Evolutionary conservation across 2,329 filamentous ascomycete genomes (phyloP).

Genomic region (Penicillium sp.): DNA sequence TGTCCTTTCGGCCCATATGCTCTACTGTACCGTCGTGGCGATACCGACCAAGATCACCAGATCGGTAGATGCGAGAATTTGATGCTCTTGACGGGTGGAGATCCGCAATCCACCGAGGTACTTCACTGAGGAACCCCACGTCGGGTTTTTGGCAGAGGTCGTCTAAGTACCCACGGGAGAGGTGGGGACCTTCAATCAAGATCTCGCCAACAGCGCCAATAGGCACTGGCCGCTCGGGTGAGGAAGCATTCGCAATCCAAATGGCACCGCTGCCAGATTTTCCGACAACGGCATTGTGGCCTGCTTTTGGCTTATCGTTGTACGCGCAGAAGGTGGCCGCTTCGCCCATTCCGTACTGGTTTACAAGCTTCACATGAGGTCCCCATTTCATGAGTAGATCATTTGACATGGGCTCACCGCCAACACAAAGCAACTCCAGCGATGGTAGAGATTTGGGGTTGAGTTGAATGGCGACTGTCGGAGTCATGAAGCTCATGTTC

Average conservation of each 20-base stretch:
- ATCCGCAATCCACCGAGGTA: conserved; percentile 16
- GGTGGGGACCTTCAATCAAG: conserved; percentile 29
- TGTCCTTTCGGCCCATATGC: conserved; percentile 30
- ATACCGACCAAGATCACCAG: conserved; percentile 27
- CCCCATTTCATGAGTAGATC: conserved; percentile 23
- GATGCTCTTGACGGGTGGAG: conserved; percentile 9
- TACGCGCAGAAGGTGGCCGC: conserved; percentile 25
- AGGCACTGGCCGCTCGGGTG: conserved; percentile 21
- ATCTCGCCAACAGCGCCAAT: conserved; percentile 32
- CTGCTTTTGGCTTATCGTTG: conserved; percentile 18
- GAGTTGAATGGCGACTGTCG: conserved; percentile 25
- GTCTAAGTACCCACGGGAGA: conserved; percentile 29
- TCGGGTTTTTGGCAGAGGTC: conserved; percentile 10
- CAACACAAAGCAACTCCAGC: conserved; percentile 25
- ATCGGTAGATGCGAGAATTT: conserved; percentile 23
- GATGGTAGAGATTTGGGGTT: conserved; percentile 19
- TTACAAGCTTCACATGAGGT: conserved; percentile 15
- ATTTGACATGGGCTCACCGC: conserved; percentile 27
- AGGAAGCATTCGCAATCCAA: conserved; percentile 29
- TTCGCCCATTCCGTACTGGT: conserved; percentile 32
- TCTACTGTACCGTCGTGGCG: conserved; percentile 24
- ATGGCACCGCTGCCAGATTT: conserved; percentile 22
- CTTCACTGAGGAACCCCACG: conserved; percentile 14
- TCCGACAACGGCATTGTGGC: conserved; percentile 15
- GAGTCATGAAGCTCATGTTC: conserved; percentile 28